Evolutionary conservation across 768 basidiomycete species (phyloP), one percentile per base, ranked within the genome.

Genomic region (Calocybe gangraenosa): DNA sequence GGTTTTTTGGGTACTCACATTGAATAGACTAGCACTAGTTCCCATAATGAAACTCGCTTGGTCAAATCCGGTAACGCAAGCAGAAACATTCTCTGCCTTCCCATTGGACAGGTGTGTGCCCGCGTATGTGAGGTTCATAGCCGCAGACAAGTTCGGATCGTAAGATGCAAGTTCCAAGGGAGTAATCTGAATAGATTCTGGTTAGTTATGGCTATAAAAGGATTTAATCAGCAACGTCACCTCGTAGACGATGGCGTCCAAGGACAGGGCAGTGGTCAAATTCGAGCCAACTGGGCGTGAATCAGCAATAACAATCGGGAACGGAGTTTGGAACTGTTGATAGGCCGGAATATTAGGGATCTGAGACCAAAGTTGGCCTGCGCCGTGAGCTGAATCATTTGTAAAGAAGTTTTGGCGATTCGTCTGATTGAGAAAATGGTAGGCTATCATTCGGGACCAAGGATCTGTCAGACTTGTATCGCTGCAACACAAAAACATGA

Each of bases 1-100:
- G 17, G 11, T 10, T 6, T 14, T 37, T 14, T 35, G 9, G 4
- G 17, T 19, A 51, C 66, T 45, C 51, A 78, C 81, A 51, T 81
- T 82, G 64, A 87, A 87, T 19, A 85, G 59, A 52, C 75, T 82
- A 14, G 85, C 77, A 30, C 87, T 88, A 2, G 78, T 79, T 7
- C 85, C 89, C 71, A 88, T 83, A 25, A 91, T 59, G 58, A 88
- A 92, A 0, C 74, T 75, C 0, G 74, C 76, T 59, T 85, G 84
- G 57, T 91, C 87, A 54, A 89, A 91, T 6, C 81, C 82, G 3
- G 74, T 76, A 10, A 82, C 81, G 59, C 92, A 94, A 1, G 76
- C 62, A 9, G 78, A 75, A 5, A 67, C 60, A 48, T 77, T 80
- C 9, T 62, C 65, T 0, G 83, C 73, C 46, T 67, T 56, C 2